Evolutionary conservation across 805 yeast genomes (phyloP), one percentile per base, ranked within the genome.

Genomic region (Candida qinlingensis): DNA sequence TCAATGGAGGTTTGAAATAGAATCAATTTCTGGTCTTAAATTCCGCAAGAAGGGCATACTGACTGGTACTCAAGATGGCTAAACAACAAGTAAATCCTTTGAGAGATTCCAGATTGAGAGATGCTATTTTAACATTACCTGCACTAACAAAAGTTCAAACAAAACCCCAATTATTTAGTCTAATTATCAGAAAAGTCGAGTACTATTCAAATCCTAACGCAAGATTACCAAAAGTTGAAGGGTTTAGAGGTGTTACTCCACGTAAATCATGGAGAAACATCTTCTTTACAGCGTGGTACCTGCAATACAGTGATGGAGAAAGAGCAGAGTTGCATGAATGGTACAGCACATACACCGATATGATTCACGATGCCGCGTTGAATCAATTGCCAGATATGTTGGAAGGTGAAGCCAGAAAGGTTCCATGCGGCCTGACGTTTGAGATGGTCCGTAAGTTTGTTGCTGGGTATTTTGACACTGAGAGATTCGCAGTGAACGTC

Each of bases 241-340:
- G 10, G 26, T 34, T 37, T 12, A 30, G 28, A 19, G 13, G 19
- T 13, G 13, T 36, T 7, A 19, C 49, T 31, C 49, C 45, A 25
- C 31, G 49, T 12, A 41, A 34, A 35, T 37, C 42, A 4, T 46
- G 49, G 49, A 42, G 36, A 7, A 42, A 46, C 37, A 26, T 46
- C 28, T 7, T 37, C n/a, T 26, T 38, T n/a, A 42, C 46, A 6
- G 13, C 36, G 6, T 10, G 27, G 12, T 46, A 46, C 28, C 6
- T 42, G 13, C 26, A 42, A 5, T 46, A 28, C 27, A 42, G 26
- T 5, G n/a, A 10, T 5, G 9, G 28, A 5, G 41, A 46, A 7
- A 37, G 45, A 19, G 27, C 6, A 11, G 26, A 27, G 10, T 29
- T 46, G 8, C 45, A 42, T 35, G 10, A 35, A 10, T 46, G 49